Conservation (phyloP, 257 asterid genomes). For the Solanum verrucosum region DNA sequence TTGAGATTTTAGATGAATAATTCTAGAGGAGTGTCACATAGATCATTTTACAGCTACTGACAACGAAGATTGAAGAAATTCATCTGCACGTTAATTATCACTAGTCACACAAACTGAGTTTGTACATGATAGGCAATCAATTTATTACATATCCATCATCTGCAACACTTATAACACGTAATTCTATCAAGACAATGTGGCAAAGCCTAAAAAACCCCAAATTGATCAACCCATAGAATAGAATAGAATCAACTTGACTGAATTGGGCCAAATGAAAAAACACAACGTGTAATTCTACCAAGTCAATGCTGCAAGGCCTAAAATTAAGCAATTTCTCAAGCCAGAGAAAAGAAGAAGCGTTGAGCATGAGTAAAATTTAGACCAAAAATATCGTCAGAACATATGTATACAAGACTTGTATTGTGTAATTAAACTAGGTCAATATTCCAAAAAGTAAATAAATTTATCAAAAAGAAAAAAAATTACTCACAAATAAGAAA, state of each 20-base stretch:
- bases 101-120: background rate
- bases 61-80: background rate
- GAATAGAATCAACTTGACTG: background rate
- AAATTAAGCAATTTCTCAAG: background rate
- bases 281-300: background rate
- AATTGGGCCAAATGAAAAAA: background rate
- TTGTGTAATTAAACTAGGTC: background rate
- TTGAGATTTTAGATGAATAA: background rate
- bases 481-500: conserved; percentile 74
- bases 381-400: background rate
- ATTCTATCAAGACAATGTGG: background rate
- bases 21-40: background rate
- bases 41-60: background rate
- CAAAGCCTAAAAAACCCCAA: background rate
- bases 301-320: background rate
- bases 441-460: background rate
- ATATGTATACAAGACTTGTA: background rate
- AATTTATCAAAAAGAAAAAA: background rate
- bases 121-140: background rate
- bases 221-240: background rate
- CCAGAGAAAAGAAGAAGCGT: background rate
- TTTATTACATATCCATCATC: background rate
- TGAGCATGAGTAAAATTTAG: background rate
- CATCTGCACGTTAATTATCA: background rate
- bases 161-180: background rate